Base-by-base conservation (phyloP, 176 grass and related monocot genomes). In the Raddia guianensis region DNA sequence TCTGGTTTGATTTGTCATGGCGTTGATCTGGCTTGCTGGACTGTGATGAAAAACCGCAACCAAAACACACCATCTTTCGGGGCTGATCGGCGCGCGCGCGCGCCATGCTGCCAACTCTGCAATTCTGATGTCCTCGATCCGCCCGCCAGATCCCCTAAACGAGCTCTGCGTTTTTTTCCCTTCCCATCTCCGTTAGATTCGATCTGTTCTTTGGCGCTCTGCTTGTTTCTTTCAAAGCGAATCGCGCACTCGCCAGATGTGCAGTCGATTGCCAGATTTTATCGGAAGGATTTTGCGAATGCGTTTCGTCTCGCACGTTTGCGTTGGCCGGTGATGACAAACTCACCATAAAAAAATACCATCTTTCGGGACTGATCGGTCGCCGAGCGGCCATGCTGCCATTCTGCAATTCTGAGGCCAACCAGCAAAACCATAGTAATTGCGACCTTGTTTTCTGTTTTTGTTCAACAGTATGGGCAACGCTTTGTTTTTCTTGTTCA, bases 21-120 rank as follows among this genome's bases (percentile, higher is more conserved):
- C 3, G 16, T 7, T 5, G 12, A 18, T 15, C 12, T 33, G 27
- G 46, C 40, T 59, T 9, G 32, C 33, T 63, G 69, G 69, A 87
- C 85, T 35, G 13, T 87, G 85, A 87, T 56, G 85, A 82, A 57
- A 87, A 52, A 82, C 33, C 21, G 9, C 42, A 21, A 72, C 2
- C 1, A 82, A 87, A 87, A 72, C 79, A 87, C 85, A 87, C 85
- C 85, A 87, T 87, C 85, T 87, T 82, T 72, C 61, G 80, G 57
- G 66, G 78, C 68, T 75, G 60, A 66, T 46, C 2, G 75, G 83
- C 69, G 20, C 46, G n/a, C 8, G 14, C 9, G 3, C 63, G 32
- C 8, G 40, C 57, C 70, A 80, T 85, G 66, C 71, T 84, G 75
- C 42, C 0, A 19, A 56, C 5, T 86, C 84, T 89, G 66, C 86